Percentiles rank a stretch among this genome's conserved stretches.
Evolutionary conservation across 2,329 filamentous ascomycete species (phyloP).

Genomic region (Fusarium illudens): DNA sequence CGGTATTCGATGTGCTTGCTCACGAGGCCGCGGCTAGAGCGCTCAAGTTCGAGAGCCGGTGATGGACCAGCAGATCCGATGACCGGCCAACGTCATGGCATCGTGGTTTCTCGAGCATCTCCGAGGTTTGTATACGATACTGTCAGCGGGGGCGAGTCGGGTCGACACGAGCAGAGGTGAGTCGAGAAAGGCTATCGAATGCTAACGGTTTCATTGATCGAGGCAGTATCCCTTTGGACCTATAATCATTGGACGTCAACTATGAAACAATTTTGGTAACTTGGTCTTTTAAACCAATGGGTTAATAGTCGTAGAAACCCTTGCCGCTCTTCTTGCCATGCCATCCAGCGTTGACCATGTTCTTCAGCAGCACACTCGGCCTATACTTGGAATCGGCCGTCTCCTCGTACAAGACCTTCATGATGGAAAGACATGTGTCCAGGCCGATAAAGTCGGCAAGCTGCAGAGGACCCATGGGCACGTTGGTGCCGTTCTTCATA

Average conservation of each 20-base stretch:
- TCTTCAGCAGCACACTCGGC: slow-evolving; percentile 83
- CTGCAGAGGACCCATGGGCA: slow-evolving; percentile 95
- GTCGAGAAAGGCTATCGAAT: not conserved
- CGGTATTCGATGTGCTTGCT: not conserved
- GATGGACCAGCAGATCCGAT: not conserved
- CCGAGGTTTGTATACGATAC: not conserved
- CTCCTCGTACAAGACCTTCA: slow-evolving; percentile 92
- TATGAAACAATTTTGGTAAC: not conserved
- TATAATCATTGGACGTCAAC: not conserved
- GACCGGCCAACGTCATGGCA: not conserved
- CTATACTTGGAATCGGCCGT: slow-evolving; percentile 96
- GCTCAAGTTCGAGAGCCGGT: not conserved
- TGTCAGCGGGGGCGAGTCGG: not conserved
- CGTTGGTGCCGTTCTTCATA: slow-evolving; percentile 99
- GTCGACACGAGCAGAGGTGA: not conserved
- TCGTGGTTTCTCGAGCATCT: not conserved
- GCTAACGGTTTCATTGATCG: not conserved
- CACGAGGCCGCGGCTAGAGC: not conserved
- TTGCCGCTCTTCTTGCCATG: slow-evolving; percentile 96
- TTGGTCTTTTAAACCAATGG: not conserved
- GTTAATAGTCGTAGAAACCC: slow-evolving; percentile 89
- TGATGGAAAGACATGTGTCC: slow-evolving; percentile 95
- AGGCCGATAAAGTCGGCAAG: slow-evolving; percentile 97
- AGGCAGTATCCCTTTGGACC: not conserved
- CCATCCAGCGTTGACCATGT: slow-evolving; percentile 99